Conservation (phyloP, 192 early-diverging fungal genomes). For the Mortierella alpina region DNA sequence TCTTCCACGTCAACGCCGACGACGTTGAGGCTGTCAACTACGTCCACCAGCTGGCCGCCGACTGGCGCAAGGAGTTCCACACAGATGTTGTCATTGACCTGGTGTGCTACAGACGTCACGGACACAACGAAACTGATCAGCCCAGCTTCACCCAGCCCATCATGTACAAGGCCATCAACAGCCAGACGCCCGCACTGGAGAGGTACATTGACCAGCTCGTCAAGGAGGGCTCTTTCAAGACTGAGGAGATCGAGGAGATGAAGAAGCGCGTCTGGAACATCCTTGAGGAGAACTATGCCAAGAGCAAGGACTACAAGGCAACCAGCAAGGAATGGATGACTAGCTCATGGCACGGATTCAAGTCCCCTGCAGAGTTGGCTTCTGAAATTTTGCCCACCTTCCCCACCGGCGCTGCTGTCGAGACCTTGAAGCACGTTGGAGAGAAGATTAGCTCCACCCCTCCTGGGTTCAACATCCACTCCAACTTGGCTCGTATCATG, state of each 20-base stretch:
- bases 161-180: conserved; percentile 93
- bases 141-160: conserved; percentile 98
- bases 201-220: conserved; percentile 89
- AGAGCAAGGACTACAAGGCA: conserved; percentile 91
- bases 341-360: conserved; percentile 92
- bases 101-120: conserved; percentile 97
- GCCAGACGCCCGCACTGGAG: conserved; percentile 86
- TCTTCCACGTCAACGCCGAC: conserved; percentile 98
- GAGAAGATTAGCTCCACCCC: conserved; percentile 84
- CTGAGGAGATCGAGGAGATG: conserved; percentile 85
- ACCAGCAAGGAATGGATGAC: conserved; percentile 95
- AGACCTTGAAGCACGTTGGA: conserved; percentile 86
- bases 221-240: conserved; percentile 84
- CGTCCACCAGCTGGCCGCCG: conserved; percentile 93
- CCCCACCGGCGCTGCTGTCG: conserved; percentile 75
- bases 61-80: conserved; percentile 96
- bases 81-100: conserved; percentile 97
- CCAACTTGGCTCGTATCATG: conserved; percentile 88
- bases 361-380: conserved; percentile 82
- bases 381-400: conserved; percentile 73
- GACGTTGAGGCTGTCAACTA: conserved; percentile 97
- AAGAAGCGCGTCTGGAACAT: conserved; percentile 93
- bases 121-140: conserved; percentile 99
- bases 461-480: conserved; percentile 85
- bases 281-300: conserved; percentile 91